Base-by-base conservation (phyloP, 495 filamentous ascomycete species). In the Penicillium goetzii region DNA sequence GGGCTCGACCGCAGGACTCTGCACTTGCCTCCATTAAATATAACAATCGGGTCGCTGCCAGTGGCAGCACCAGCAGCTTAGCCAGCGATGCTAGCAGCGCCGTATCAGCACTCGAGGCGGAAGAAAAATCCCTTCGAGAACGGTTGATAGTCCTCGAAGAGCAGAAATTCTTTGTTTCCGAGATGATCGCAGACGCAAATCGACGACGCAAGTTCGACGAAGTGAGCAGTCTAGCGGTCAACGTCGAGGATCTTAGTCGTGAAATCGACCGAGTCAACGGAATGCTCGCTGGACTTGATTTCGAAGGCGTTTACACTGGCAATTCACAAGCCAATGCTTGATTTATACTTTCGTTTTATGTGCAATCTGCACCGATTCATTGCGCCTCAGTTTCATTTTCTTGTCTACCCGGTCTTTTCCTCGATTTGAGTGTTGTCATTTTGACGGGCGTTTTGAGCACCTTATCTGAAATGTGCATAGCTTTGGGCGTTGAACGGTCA, bases 111-210 rank as follows among this genome's bases (percentile, higher is more conserved):
- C 76, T 97, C 19, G 92, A 97, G 72, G 86, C 84, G 10, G 92
- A 96, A 69, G 96, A 99, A 71, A 96, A 93, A 67, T 87, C 92
- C 32, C 75, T 96, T 1, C 84, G 90, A 14, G 94, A 98, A 68
- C 80, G 86, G 43, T 76, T 98, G 19, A 92, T 97, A 45, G 91
- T 99, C 25, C 81, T 99, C 0, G 95, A 98, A 77, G 95, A 99
- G 72, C 95, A 99, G 75, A 86, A 87, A 71, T 97, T 97, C 71
- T 85, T 98, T 70, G 92, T 99, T 0, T 84, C 87, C 19, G 89
- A 91, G 66, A 97, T 97, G 92, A 84, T 98, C 52, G 87, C 82
- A 7, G 88, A 90, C 51, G 94, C 95, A 4, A 90, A 89, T 56
- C 90, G 88, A 62, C 84, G 88, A 36, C 83, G 95, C 58, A 88